Percentiles rank a stretch among this genome's conserved stretches.
Evolutionary conservation across 441 rosid genomes (phyloP).

Genomic region (Adansonia gregorii): DNA sequence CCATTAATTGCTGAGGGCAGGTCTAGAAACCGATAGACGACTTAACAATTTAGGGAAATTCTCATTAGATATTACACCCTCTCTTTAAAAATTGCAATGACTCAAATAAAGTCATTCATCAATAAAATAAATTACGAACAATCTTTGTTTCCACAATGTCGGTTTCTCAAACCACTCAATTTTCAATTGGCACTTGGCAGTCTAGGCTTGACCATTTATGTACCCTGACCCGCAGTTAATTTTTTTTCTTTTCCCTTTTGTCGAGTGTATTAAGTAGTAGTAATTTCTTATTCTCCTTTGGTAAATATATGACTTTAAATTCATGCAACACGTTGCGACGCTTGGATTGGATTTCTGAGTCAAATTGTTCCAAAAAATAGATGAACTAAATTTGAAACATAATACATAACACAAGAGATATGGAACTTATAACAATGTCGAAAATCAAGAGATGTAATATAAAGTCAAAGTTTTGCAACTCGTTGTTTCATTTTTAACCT

Average conservation of each 20-base stretch:
- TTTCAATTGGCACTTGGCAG: slow-evolving; percentile 3
- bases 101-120: background rate
- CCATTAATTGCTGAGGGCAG: background rate
- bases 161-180: slow-evolving; percentile 6
- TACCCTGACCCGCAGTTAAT: background rate
- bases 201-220: slow-evolving; percentile 20
- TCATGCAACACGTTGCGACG: background rate
- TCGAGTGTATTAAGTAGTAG: too few species aligned
- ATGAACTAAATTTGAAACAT: slow-evolving; percentile 15
- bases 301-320: background rate
- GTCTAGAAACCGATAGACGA: background rate
- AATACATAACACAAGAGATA: slow-evolving; percentile 15
- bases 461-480: slow-evolving; percentile 17
- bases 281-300: background rate
- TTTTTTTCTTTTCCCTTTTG: too few species aligned
- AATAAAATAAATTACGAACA: background rate
- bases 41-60: background rate
- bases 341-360: background rate
- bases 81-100: background rate
- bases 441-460: background rate
- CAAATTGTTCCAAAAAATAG: background rate
- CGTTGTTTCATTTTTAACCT: background rate
- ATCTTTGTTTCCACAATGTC: slow-evolving; percentile 33
- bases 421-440: background rate
- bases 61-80: background rate